A percentile compares a stretch with the other conserved stretches of the same genome.
These are phyloP conservation scores for Benincasa hispida DNA, from an alignment of 306 rosid genomes.

Conservation along the genomic window DNA sequence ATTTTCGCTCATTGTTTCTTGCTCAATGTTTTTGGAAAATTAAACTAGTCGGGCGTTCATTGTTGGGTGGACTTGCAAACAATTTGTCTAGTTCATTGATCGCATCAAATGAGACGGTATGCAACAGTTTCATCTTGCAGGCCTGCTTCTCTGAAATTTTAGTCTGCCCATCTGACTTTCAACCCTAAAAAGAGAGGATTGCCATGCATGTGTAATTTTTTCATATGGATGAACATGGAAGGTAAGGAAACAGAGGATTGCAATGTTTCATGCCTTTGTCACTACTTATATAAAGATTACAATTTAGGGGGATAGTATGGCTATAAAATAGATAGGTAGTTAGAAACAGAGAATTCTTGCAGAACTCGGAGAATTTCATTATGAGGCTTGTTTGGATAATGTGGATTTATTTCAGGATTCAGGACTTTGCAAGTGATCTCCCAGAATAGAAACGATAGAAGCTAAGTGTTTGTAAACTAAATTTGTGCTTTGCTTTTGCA, in stretches of 20 bases:
- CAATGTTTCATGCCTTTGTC: not conserved
- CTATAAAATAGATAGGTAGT: not conserved
- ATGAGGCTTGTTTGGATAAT: not conserved
- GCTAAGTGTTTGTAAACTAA: not conserved
- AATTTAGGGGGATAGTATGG: not conserved
- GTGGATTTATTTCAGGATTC: not conserved
- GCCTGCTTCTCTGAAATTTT: slow-evolving; percentile 14
- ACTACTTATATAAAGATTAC: not conserved
- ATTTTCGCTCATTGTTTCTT: not conserved
- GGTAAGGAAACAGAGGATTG: not conserved
- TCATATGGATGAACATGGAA: not conserved
- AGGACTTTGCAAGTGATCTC: not conserved
- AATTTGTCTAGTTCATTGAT: slow-evolving; percentile 27
- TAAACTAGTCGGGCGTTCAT: slow-evolving; percentile 43
- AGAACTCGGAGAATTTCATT: not conserved
- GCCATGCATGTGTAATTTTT: not conserved
- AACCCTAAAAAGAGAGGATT: not conserved
- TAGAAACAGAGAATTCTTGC: not conserved
- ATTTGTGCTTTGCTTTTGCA: not conserved
- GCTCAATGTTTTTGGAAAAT: slow-evolving; percentile 5
- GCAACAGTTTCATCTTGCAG: slow-evolving; percentile 47
- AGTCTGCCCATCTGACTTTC: not conserved
- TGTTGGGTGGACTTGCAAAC: slow-evolving; percentile 43
- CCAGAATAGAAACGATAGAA: not conserved
- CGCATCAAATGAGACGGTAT: slow-evolving; percentile 31